Evolutionary conservation across 352 stramenopile genomes (phyloP), one percentile per base, ranked within the genome.

Genomic region (Phytophthora melonis): DNA sequence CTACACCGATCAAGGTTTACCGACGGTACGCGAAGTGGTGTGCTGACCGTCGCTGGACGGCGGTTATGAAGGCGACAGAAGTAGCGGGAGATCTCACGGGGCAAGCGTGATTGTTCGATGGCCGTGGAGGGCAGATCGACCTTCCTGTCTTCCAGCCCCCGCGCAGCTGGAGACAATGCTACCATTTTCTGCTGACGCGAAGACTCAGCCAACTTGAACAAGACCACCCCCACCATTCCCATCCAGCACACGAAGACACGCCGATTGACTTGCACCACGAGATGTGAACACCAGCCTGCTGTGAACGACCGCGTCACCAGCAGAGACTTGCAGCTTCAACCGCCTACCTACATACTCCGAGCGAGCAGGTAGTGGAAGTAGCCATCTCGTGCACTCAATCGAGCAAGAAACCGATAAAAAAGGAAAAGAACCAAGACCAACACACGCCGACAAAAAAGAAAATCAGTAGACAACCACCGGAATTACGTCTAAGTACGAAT

Each of bases 401-500:
- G 25, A 49, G 41, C 41, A 49, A 18, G 16, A 49, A 69, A 71
- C 43, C 30, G 34, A 32, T 7, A 54, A 23, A 52, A 41, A 58
- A 52, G 8, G 19, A 56, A 56, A 56, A 55, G 8, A 53, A 62
- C 45, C 43, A 62, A 62, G 27, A 32, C 27, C 27, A 32, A 32
- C 27, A 7, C 4, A 32, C 27, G 27, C 27, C 7, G 27, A 32
- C 6, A 60, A 60, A 60, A 60, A 49, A 30, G 54, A 50, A 60
- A 60, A 11, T 32, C 2, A 4, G n/a, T n/a, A 32, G 27, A 25
- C 23, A 39, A 75, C 56, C 58, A 72, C 69, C 64, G 50, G 60
- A 73, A 74, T 64, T 62, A 23, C 53, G 41, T 59, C 23, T 71
- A 77, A 76, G 61, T 75, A 72, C 68, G 68, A 71, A 2, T 19